Base-by-base conservation (phyloP, 2,329 filamentous ascomycete species). In the Ophiocordyceps camponoti-leonardi region DNA sequence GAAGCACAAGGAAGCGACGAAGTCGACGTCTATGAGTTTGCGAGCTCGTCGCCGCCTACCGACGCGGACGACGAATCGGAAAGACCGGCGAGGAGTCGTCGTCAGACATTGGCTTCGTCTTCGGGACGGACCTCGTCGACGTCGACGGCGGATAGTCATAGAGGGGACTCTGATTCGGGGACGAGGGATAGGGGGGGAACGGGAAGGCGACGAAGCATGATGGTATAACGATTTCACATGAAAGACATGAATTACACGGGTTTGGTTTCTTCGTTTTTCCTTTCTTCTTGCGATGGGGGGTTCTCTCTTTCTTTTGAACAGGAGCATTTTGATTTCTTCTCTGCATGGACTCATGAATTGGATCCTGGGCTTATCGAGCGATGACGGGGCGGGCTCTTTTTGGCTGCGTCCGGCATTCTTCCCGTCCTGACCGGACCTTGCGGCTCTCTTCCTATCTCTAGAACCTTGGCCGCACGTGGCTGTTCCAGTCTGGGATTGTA, bases 21-120 rank as follows among this genome's bases (percentile, higher is more conserved):
- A 45, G 51, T 57, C 12, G 74, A 78, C 51, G 62, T 75, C 7
- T 77, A 78, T 50, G 73, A 77, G 46, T 75, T 78, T 50, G 63
- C 63, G 7, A 64, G 61, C 47, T 67, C 67, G 3, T 72, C 72
- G 6, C 69, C 70, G 1, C 56, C 59, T 49, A 47, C 44, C 44
- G 60, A 58, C 22, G 56, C 51, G 19, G 50, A 45, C 23, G 54
- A 54, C 31, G 53, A 49, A 35, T 54, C 56, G 44, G 55, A 49
- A 31, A 53, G 49, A 33, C 54, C 56, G 45, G 55, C 48, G 46
- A 45, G 52, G n/a, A 46, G 45, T 20, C 53, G 57, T 11, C 64
- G 66, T 13, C 56, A 56, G 42, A 54, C 56, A 3, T 61, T 60
- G 44, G 56, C 59, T 3, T 56, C 62, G 2, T 64, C 43, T 2